Evolutionary conservation across 441 rosid species (phyloP).

Genomic region (Kokia cookei): DNA sequence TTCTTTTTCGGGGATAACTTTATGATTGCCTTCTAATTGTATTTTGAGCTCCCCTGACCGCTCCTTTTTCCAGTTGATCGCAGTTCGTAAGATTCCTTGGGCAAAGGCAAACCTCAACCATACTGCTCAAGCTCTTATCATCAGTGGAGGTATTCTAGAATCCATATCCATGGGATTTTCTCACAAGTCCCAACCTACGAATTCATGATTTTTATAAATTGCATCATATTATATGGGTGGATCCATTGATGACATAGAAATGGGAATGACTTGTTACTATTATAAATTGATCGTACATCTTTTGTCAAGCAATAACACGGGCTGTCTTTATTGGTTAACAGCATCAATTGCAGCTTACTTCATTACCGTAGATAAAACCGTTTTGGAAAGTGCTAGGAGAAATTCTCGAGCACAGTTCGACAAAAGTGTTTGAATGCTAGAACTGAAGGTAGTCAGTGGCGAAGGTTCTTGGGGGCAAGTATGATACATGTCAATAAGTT

Average conservation of each 20-base stretch:
- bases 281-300: neutral
- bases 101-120: constrained; percentile 71
- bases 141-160: constrained; percentile 41
- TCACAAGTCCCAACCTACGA: neutral
- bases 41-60: neutral
- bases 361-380: constrained; percentile 60
- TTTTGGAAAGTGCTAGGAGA: constrained; percentile 55
- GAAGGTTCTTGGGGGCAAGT: neutral
- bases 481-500: neutral
- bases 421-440: constrained; percentile 22
- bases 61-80: constrained; percentile 31
- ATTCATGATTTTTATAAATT: neutral
- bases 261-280: neutral
- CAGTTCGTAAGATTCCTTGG: constrained; percentile 54
- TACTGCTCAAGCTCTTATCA: constrained; percentile 65
- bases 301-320: neutral
- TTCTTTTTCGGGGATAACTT: neutral
- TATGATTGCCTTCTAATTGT: neutral
- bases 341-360: constrained; percentile 56
- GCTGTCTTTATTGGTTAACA: constrained; percentile 17
- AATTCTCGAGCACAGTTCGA: constrained; percentile 30
- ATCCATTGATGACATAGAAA: neutral
- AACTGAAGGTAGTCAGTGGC: neutral
- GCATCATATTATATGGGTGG: neutral
- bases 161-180: neutral